Base-by-base conservation (phyloP, 768 basidiomycete genomes). In the Trametes elegans region DNA sequence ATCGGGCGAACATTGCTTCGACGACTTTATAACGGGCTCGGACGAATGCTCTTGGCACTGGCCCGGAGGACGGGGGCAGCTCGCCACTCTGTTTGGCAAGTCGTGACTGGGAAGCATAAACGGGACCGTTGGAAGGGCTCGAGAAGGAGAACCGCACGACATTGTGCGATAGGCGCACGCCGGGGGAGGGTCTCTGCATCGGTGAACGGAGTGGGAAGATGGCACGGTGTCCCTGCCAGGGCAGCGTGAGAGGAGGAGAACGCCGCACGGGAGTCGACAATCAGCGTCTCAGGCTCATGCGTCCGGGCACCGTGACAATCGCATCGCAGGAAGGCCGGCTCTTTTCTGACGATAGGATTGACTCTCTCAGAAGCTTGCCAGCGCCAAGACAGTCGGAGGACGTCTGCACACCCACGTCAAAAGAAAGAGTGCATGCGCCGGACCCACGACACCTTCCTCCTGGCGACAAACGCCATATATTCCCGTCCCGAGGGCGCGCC, bases 61-160 rank as follows among this genome's bases (percentile, higher is more conserved):
- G 57, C 24, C 41, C 52, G 45, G 32, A 41, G 43, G 32, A 40
- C 38, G 34, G 57, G 43, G 41, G 31, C 35, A 28, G 57, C 35
- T 24, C 26, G 23, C n/a, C 23, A 16, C 57, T 53, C 32, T 8
- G 46, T 41, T 34, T 47, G 57, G 57, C 34, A 59, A 48, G 52
- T 18, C 11, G 38, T 48, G 41, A 35, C 48, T 49, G 42, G 57
- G 48, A 59, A 54, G 51, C 52, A 58, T 36, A 28, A 7, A 23
- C 19, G 34, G 47, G 26, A 18, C 35, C 42, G 29, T 26, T 48
- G 35, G 47, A 49, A 46, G 35, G 29, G 52, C 41, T 43, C 35
- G 47, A 53, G 52, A 58, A 59, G 42, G 47, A 42, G 53, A 59
- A 49, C 47, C 46, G 31, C 53, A 28, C 21, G 52, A 49, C 52